Evolutionary conservation across 2,329 filamentous ascomycete genomes (phyloP).

Genomic region (Grosmannia clavigera): DNA sequence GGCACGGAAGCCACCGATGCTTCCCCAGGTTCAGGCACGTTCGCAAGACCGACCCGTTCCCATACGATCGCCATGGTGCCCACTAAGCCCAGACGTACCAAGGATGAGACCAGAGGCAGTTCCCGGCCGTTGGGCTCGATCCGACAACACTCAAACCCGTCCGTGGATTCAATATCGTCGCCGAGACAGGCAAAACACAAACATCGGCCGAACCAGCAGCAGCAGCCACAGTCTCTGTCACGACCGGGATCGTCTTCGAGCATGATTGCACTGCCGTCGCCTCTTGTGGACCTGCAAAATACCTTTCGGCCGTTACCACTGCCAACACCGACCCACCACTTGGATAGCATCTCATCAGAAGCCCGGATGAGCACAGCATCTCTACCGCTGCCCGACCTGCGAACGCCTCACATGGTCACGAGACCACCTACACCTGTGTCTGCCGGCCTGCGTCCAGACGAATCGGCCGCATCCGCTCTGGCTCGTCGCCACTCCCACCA

Average conservation of each 20-base stretch:
- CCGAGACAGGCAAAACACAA: constrained; percentile 4
- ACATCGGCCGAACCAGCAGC: background rate
- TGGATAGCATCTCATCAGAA: constrained; percentile 43
- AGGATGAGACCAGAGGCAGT: constrained; percentile 20
- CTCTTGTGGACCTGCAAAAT: background rate
- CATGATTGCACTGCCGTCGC: constrained; percentile 26
- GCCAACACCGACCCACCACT: constrained; percentile 17
- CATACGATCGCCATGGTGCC: constrained; percentile 49
- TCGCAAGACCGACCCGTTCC: constrained; percentile 43
- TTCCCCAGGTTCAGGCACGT: constrained; percentile 16
- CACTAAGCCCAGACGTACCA: constrained; percentile 35
- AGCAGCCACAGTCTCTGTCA: background rate
- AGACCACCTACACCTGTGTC: constrained; percentile 46
- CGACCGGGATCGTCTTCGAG: constrained; percentile 12
- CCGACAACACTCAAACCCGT: constrained; percentile 9
- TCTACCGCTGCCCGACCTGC: constrained; percentile 48
- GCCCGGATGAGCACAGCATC: constrained; percentile 57
- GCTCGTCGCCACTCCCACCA: constrained; percentile 42
- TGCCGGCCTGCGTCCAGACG: constrained; percentile 33
- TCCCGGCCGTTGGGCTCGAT: background rate
- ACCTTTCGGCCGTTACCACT: background rate
- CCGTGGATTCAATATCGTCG: constrained; percentile 5
- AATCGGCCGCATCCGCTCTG: constrained; percentile 27
- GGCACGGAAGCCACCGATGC: constrained; percentile 1
- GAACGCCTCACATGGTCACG: constrained; percentile 37